Evolutionary conservation across 345 rosid species (phyloP).

Genomic region (Murraya koenigii): DNA sequence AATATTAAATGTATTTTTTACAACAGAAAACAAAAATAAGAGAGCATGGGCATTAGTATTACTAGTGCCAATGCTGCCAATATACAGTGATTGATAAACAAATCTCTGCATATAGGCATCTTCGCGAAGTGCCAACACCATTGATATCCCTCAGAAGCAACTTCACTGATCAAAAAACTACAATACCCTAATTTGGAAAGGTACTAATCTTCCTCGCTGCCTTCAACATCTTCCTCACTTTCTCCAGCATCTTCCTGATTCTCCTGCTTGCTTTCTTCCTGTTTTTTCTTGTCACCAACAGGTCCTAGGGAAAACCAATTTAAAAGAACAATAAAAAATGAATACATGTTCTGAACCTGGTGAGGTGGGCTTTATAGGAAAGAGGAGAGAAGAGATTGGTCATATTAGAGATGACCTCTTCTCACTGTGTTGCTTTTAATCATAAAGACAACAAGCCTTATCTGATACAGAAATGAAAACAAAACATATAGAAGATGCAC

Average conservation of each 20-base stretch:
- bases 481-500: constrained; percentile 11
- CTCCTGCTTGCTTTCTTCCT: constrained; percentile 11
- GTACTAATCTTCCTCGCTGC: constrained; percentile 12
- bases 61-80: not conserved
- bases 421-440: not conserved
- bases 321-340: not conserved
- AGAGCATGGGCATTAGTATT: not conserved
- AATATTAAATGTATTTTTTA: not conserved
- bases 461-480: not conserved
- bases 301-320: constrained; percentile 17
- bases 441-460: not conserved
- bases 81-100: not conserved
- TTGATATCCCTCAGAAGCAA: not conserved
- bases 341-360: not conserved
- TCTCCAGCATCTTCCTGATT: constrained; percentile 14
- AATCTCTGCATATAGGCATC: not conserved
- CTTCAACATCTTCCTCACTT: constrained; percentile 3
- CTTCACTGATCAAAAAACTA: not conserved
- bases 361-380: not conserved
- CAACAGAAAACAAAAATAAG: not conserved
- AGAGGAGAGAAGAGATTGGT: not conserved
- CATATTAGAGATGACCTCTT: not conserved
- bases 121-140: not conserved
- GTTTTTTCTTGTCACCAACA: constrained; percentile 22
- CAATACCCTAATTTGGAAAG: not conserved